These are phyloP conservation scores for Thozetella sp. DNA, from an alignment of 495 filamentous ascomycete species.

Conservation along the genomic window DNA sequence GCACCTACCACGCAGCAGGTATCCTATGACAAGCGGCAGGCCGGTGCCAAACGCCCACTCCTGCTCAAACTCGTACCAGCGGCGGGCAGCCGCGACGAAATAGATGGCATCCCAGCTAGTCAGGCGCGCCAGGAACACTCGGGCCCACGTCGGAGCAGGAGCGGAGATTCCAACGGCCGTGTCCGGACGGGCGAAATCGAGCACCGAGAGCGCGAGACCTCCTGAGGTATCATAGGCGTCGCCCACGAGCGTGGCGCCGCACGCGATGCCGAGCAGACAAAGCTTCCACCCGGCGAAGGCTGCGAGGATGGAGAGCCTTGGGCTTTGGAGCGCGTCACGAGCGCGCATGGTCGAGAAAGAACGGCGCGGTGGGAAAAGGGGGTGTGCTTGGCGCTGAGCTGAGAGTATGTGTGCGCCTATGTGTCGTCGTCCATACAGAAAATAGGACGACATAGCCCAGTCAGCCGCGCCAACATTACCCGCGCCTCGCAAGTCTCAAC, in stretches of 20 bases:
- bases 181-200: background rate
- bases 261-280: conserved; percentile 65
- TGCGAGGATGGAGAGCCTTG: conserved; percentile 26
- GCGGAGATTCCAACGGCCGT: background rate
- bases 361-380: background rate
- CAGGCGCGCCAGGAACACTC: conserved; percentile 51
- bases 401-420: too few species aligned
- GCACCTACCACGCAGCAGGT: conserved; percentile 27
- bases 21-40: conserved; percentile 54
- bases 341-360: background rate
- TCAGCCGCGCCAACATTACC: too few species aligned
- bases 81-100: conserved; percentile 66
- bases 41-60: conserved; percentile 93
- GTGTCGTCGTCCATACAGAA: background rate
- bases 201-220: conserved; percentile 36
- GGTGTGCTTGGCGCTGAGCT: background rate
- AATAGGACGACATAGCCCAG: too few species aligned
- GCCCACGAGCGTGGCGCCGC: conserved; percentile 60
- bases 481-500: too few species aligned
- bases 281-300: conserved; percentile 70
- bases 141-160: conserved; percentile 2
- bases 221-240: conserved; percentile 90
- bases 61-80: conserved; percentile 87
- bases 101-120: conserved; percentile 94
- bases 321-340: conserved; percentile 14